These are phyloP conservation scores for Penicillium tannophilum DNA, from an alignment of 495 filamentous ascomycete species.

Conservation along the genomic window DNA sequence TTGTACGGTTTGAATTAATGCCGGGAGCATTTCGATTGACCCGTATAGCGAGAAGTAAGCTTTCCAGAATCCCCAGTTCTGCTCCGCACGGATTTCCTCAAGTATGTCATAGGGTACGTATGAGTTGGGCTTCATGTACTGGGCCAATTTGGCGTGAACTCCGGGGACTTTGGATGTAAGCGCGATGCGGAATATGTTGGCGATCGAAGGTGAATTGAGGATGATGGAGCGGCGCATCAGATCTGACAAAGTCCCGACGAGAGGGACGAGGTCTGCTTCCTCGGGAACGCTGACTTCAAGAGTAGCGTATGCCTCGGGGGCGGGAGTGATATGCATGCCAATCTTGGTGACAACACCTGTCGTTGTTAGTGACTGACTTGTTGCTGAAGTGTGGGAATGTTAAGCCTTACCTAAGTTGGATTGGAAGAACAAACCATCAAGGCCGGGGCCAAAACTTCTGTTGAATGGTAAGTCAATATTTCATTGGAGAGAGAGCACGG, in stretches of 20 bases:
- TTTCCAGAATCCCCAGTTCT: not conserved
- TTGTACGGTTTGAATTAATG: not conserved
- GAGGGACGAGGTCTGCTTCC: not conserved
- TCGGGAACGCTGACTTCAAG: not conserved
- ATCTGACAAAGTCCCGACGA: not conserved
- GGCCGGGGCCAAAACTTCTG: not conserved
- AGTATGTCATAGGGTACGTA: not conserved
- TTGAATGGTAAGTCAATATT: not conserved
- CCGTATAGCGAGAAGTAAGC: not conserved
- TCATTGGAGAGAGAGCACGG: not conserved
- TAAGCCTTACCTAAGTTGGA: not conserved
- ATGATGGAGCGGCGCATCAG: conserved; percentile 4
- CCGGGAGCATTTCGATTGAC: not conserved
- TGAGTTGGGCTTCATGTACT: not conserved
- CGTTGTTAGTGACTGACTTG: not conserved
- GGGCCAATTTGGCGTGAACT: not conserved
- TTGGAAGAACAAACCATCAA: not conserved
- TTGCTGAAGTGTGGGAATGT: not conserved
- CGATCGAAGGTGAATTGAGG: not conserved
- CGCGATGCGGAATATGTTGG: conserved; percentile 1
- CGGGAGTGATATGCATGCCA: not conserved
- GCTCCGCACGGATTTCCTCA: not conserved
- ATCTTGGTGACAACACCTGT: not conserved
- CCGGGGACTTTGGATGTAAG: not conserved
- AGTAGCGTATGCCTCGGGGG: not conserved